phyloP scores from a whole-genome alignment of 2,329 filamentous ascomycete species.

The Trichoderma brevicompactum region DNA sequence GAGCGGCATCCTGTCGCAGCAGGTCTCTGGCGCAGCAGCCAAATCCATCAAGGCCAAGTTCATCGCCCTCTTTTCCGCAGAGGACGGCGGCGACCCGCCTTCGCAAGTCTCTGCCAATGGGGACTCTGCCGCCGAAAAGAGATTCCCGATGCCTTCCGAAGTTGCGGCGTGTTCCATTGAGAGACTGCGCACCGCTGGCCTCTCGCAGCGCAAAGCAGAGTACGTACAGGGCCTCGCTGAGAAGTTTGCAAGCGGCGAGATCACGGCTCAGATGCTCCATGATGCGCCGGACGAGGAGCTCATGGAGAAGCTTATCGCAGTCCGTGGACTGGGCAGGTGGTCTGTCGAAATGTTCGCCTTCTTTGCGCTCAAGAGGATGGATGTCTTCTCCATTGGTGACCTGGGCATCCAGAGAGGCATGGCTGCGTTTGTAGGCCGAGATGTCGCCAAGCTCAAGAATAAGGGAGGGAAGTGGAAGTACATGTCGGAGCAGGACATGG shows the following conservation, averaged over 20 bases:
- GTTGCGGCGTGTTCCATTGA: slow-evolving; percentile 68
- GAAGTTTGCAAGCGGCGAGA: slow-evolving; percentile 76
- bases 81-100: slow-evolving; percentile 21
- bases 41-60: slow-evolving; percentile 88
- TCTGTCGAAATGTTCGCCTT: slow-evolving; percentile 98
- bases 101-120: background rate
- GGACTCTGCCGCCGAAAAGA: slow-evolving; percentile 33
- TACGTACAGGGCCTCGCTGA: slow-evolving; percentile 86
- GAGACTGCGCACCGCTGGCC: slow-evolving; percentile 77
- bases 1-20: slow-evolving; percentile 92
- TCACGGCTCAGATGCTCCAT: slow-evolving; percentile 76
- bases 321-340: slow-evolving; percentile 87
- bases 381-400: slow-evolving; percentile 92
- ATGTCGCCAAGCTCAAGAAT: slow-evolving; percentile 81
- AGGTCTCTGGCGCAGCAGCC: slow-evolving; percentile 92
- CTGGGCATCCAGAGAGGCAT: slow-evolving; percentile 93
- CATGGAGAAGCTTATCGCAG: slow-evolving; percentile 78
- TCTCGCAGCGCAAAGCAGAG: slow-evolving; percentile 94
- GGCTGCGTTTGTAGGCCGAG: slow-evolving; percentile 81
- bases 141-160: slow-evolving; percentile 77
- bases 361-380: slow-evolving; percentile 91
- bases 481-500: slow-evolving; percentile 93
- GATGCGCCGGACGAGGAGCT: slow-evolving; percentile 85
- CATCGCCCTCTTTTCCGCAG: slow-evolving; percentile 67
- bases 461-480: slow-evolving; percentile 95